Evolutionary conservation across 179 eudicot genomes (phyloP).

Genomic region (Beta macrorhiza): DNA sequence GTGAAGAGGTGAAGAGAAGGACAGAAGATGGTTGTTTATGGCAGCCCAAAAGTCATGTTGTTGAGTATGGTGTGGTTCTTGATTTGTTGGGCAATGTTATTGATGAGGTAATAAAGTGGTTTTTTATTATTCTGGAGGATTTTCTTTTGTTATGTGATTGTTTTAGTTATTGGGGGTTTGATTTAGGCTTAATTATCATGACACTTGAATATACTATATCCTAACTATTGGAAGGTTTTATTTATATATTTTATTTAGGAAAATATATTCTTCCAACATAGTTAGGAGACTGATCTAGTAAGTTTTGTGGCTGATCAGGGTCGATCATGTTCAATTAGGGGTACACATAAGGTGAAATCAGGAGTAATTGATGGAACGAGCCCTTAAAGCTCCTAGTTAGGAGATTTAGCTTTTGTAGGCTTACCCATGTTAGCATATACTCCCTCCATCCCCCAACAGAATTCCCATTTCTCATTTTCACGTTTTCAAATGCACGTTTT

Average conservation of each 20-base stretch:
- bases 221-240: no score
- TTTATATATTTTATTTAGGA: no score
- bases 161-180: not conserved
- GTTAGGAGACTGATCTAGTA: no score
- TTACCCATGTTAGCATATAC: not conserved
- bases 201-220: not conserved
- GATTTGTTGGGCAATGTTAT: conserved; percentile 60
- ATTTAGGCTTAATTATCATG: not conserved
- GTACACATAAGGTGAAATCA: no score
- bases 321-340: no score
- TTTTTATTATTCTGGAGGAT: not conserved
- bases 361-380: no score
- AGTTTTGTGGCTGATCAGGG: no score
- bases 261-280: no score
- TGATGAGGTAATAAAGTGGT: conserved; percentile 64
- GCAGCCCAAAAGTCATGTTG: conserved; percentile 79
- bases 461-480: no score
- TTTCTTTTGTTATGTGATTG: not conserved
- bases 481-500: no score
- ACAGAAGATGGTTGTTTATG: conserved; percentile 33
- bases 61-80: conserved; percentile 75
- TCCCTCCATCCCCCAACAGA: no score
- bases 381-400: not conserved
- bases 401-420: not conserved
- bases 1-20: not conserved